Conservation (phyloP, 1,284 basidiomycete genomes). For the Neolentinus lepideus region DNA sequence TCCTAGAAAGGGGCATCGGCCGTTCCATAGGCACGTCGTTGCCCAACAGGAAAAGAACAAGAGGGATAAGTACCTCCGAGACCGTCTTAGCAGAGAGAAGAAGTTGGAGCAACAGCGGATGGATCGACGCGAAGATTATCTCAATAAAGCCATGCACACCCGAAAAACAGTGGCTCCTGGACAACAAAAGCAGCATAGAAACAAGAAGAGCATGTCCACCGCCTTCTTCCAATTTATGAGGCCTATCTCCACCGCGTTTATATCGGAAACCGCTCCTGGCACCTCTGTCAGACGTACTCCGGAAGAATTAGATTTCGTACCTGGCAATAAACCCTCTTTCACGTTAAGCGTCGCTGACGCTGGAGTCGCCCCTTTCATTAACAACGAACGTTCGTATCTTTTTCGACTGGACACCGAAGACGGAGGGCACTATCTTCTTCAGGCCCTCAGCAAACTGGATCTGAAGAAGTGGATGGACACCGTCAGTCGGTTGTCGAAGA, state of each 20-base stretch:
- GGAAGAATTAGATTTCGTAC: constrained; percentile 65
- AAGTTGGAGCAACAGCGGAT: constrained; percentile 59
- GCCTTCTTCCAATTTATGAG: constrained; percentile 79
- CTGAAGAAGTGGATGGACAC: constrained; percentile 71
- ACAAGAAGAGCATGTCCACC: constrained; percentile 78
- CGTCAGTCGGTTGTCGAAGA: constrained; percentile 61
- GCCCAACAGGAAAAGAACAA: constrained; percentile 73
- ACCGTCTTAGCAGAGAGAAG: constrained; percentile 66
- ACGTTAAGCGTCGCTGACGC: constrained; percentile 70
- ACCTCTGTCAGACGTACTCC: constrained; percentile 47
- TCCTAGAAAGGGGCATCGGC: constrained; percentile 47
- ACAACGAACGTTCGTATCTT: constrained; percentile 72
- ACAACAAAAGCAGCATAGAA: constrained; percentile 67
- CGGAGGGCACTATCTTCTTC: constrained; percentile 74
- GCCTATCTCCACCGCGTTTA: constrained; percentile 79
- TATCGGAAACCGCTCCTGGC: constrained; percentile 44
- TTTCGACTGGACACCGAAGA: constrained; percentile 82
- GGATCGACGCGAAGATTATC: constrained; percentile 65
- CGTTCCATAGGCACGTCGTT: constrained; percentile 57
- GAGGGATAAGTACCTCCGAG: constrained; percentile 60
- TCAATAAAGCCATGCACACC: constrained; percentile 61
- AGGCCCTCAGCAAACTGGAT: constrained; percentile 59
- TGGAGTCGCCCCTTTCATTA: constrained; percentile 59
- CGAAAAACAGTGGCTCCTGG: constrained; percentile 36
- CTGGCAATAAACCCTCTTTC: constrained; percentile 62